Conservation (phyloP, 2,329 filamentous ascomycete species). For the Dothistroma pini region DNA sequence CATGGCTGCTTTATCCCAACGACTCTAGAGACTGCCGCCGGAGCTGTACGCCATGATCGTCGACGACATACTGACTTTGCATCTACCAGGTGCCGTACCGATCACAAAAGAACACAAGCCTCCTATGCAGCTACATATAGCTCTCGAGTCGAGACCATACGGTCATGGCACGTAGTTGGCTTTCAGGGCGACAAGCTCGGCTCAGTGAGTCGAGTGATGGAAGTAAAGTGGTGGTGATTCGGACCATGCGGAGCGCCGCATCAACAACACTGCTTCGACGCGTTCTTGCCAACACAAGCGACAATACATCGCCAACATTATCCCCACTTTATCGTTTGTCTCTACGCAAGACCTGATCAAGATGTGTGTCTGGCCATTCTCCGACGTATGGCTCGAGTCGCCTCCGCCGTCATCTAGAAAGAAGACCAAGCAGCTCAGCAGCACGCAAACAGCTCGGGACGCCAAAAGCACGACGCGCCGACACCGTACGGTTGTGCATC, state of each 20-base stretch:
- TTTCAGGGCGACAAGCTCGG: neutral
- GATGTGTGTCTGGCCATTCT: slow-evolving; percentile 30
- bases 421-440: neutral
- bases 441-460: neutral
- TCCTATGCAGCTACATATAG: neutral
- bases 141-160: neutral
- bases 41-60: neutral
- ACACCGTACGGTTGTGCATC: neutral
- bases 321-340: neutral
- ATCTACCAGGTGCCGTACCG: neutral
- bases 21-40: neutral
- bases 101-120: neutral
- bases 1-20: neutral
- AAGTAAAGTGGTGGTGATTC: neutral
- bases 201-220: neutral
- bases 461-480: neutral
- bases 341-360: neutral
- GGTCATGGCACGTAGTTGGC: neutral
- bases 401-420: slow-evolving; percentile 11
- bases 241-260: neutral
- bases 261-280: neutral
- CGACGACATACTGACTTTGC: neutral
- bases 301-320: neutral
- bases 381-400: slow-evolving; percentile 28
- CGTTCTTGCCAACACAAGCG: neutral